A percentile compares a stretch with the other conserved stretches of the same genome.
Conservation (phyloP, 495 filamentous ascomycete genomes). For the Xylaria sp. region DNA sequence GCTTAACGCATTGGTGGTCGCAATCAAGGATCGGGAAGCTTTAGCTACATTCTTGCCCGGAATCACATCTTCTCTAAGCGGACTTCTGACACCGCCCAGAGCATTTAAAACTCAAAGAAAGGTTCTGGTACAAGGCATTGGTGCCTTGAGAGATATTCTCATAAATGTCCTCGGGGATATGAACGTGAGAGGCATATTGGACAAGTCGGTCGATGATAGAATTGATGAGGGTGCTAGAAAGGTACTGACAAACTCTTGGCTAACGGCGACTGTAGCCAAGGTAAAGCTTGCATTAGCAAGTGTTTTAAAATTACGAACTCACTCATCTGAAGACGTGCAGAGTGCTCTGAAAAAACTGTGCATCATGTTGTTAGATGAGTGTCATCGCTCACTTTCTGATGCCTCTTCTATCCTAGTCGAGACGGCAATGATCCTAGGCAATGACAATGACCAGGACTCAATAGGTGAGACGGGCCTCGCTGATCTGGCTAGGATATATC, state of each 20-base stretch:
- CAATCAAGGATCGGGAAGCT: conserved; percentile 71
- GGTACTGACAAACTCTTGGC: conserved; percentile 68
- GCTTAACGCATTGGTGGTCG: conserved; percentile 65
- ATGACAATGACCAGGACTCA: conserved; percentile 54
- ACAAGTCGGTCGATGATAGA: conserved; percentile 35
- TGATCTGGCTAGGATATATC: conserved; percentile 68
- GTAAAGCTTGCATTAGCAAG: conserved; percentile 85
- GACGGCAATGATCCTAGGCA: conserved; percentile 77
- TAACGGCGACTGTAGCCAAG: conserved; percentile 80
- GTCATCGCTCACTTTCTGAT: conserved; percentile 73
- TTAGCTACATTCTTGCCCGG: conserved; percentile 87
- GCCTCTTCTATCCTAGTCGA: conserved; percentile 77
- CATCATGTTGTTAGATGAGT: conserved; percentile 75
- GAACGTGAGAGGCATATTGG: conserved; percentile 51
- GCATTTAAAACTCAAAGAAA: conserved; percentile 68
- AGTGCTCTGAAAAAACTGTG: conserved; percentile 72
- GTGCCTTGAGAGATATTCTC: conserved; percentile 65
- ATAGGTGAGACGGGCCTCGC: conserved; percentile 57
- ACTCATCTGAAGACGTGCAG: conserved; percentile 75
- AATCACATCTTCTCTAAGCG: conserved; percentile 81
- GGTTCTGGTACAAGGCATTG: conserved; percentile 67
- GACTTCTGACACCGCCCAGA: conserved; percentile 71
- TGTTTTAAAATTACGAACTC: conserved; percentile 76
- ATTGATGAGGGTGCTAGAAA: conserved; percentile 28
- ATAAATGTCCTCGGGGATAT: conserved; percentile 71